phyloP scores from a whole-genome alignment of 1,284 basidiomycete genomes.

The Sphagnurus paluster region DNA sequence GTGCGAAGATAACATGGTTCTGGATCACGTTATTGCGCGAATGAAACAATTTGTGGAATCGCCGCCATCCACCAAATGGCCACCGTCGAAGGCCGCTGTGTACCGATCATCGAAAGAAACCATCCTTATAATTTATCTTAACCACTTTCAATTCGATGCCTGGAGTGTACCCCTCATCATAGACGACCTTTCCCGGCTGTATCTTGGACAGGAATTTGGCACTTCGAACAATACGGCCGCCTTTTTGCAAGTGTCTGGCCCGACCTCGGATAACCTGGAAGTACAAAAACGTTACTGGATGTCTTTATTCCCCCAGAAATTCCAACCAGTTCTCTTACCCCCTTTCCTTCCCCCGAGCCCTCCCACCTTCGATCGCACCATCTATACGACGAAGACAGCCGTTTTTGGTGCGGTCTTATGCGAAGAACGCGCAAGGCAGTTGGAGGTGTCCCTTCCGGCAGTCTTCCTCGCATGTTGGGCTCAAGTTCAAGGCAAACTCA shows the following conservation, averaged over 20 bases:
- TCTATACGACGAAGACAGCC: conserved; percentile 21
- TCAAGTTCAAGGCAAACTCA: conserved; percentile 36
- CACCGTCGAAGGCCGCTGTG: conserved; percentile 36
- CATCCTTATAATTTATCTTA: conserved; percentile 44
- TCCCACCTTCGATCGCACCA: conserved; percentile 10
- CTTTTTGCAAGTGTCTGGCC: conserved; percentile 32
- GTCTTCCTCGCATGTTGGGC: conserved; percentile 49
- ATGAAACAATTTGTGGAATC: conserved; percentile 36
- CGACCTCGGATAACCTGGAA: conserved; percentile 23
- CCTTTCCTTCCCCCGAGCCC: conserved; percentile 14
- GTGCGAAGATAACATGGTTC: neutral
- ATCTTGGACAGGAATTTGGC: conserved; percentile 26
- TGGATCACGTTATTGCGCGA: conserved; percentile 23
- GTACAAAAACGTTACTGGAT: conserved; percentile 43
- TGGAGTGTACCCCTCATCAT: conserved; percentile 47
- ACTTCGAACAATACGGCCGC: conserved; percentile 31
- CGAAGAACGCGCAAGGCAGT: conserved; percentile 29
- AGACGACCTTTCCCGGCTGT: conserved; percentile 40
- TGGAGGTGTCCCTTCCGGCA: conserved; percentile 37
- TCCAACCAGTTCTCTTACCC: conserved; percentile 34
- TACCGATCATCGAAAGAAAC: conserved; percentile 25
- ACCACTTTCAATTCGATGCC: conserved; percentile 55
- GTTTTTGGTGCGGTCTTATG: conserved; percentile 18
- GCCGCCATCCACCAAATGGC: conserved; percentile 33
- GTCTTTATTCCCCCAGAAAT: conserved; percentile 28